Evolutionary conservation across 306 rosid genomes (phyloP).

Genomic region (Quillaja saponaria): DNA sequence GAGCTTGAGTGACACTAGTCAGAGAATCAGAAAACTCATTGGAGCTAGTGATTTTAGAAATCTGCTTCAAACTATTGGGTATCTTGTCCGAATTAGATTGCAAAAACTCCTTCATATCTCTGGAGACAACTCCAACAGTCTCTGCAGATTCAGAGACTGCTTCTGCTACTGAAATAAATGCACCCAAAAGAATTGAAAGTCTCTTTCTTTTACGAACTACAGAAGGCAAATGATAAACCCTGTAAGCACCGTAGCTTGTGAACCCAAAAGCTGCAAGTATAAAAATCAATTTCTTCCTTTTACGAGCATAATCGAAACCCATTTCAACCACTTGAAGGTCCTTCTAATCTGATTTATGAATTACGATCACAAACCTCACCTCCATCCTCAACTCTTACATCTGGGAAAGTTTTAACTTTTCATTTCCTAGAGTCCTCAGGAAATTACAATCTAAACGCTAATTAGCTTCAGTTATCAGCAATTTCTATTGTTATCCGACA

Average conservation of each 20-base stretch:
- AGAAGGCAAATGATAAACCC: slow-evolving; percentile 56
- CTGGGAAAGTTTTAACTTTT: background rate
- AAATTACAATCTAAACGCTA: background rate
- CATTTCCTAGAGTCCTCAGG: background rate
- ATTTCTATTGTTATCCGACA: too few species aligned
- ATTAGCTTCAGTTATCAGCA: too few species aligned
- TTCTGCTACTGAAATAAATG: slow-evolving; percentile 61
- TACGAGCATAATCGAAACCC: slow-evolving; percentile 48
- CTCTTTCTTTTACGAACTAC: slow-evolving; percentile 54
- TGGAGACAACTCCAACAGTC: slow-evolving; percentile 55
- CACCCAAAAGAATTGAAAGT: slow-evolving; percentile 49
- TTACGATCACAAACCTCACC: too few species aligned
- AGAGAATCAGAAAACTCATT: slow-evolving; percentile 58
- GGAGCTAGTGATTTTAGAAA: slow-evolving; percentile 66
- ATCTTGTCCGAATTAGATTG: slow-evolving; percentile 65
- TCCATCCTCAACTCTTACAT: too few species aligned
- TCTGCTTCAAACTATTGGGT: slow-evolving; percentile 70
- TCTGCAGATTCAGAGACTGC: slow-evolving; percentile 67
- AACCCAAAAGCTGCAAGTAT: slow-evolving; percentile 56
- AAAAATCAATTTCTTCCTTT: slow-evolving; percentile 56
- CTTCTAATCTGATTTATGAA: too few species aligned
- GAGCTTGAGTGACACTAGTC: slow-evolving; percentile 47
- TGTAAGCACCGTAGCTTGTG: slow-evolving; percentile 54
- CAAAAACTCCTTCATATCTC: slow-evolving; percentile 69
- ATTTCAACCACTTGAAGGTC: slow-evolving; percentile 22